A percentile compares a stretch with the other conserved stretches of the same genome.
Evolutionary conservation across 208 protist genomes (phyloP).

Genomic region (Vickermania spadyakhi): DNA sequence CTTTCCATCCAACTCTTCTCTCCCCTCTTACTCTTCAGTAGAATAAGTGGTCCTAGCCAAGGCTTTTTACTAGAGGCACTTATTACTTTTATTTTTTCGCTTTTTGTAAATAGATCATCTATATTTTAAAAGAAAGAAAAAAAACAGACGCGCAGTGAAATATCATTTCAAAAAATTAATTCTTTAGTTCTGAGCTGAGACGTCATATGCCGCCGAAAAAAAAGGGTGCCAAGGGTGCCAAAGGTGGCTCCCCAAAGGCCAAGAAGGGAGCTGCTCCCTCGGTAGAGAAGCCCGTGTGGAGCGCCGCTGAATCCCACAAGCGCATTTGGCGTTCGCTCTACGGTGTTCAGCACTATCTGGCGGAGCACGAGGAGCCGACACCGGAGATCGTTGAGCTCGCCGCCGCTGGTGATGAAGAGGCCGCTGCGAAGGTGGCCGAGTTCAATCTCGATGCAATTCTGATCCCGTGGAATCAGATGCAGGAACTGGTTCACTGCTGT

Average conservation of each 20-base stretch:
- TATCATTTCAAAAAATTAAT: too few relatives aligned
- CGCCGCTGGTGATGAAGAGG: constrained; percentile 6
- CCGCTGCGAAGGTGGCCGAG: constrained; percentile 4
- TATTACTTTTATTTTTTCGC: too few relatives aligned
- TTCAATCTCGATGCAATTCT: constrained; percentile 6
- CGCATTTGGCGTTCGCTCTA: background rate
- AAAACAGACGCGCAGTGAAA: too few relatives aligned
- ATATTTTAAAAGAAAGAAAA: too few relatives aligned
- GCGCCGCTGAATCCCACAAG: background rate
- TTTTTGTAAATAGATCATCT: too few relatives aligned
- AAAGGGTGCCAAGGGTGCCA: background rate
- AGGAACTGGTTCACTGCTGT: constrained; percentile 40
- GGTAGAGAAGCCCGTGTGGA: background rate
- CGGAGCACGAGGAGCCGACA: background rate
- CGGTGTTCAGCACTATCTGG: background rate
- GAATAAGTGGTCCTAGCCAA: too few relatives aligned
- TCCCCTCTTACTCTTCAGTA: background rate
- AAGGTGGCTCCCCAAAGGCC: background rate
- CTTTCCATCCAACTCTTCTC: background rate
- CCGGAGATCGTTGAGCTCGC: background rate
- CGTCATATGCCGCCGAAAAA: background rate
- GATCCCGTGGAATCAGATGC: constrained; percentile 41
- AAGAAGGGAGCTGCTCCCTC: background rate
- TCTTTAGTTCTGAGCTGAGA: too few relatives aligned
- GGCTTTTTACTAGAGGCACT: too few relatives aligned